Conservation (phyloP, 2,329 filamentous ascomycete genomes). For the Sclerotinia glacialis region DNA sequence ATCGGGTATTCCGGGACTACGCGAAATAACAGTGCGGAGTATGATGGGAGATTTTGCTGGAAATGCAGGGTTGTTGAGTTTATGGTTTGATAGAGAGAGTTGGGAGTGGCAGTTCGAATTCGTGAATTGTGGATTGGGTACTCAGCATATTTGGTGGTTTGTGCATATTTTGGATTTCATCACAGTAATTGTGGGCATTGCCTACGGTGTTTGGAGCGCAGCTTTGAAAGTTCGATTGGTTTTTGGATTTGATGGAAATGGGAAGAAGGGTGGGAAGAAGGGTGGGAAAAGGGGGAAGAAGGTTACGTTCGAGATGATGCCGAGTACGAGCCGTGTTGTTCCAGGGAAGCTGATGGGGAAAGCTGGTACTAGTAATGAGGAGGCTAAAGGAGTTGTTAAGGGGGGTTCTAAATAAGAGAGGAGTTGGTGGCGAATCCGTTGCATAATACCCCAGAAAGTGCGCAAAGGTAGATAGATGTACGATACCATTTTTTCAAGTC, state of each 20-base stretch:
- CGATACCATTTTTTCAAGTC: not conserved
- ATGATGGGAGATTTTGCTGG: constrained; percentile 99
- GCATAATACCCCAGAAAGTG: not conserved
- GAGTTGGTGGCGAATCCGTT: not conserved
- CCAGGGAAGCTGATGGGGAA: not conserved
- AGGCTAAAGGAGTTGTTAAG: not conserved
- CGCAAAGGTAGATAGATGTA: not conserved
- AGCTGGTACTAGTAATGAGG: not conserved
- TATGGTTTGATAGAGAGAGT: constrained; percentile 76
- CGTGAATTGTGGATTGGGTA: constrained; percentile 71
- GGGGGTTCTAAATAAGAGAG: not conserved
- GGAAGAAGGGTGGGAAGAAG: not conserved
- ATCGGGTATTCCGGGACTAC: constrained; percentile 58
- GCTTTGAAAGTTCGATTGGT: not conserved
- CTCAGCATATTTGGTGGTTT: constrained; percentile 92
- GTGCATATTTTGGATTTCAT: constrained; percentile 68
- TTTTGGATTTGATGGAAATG: not conserved
- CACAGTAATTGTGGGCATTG: constrained; percentile 30
- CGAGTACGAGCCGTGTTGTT: not conserved
- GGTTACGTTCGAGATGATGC: constrained; percentile 10
- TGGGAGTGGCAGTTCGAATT: constrained; percentile 85
- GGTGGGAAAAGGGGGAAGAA: constrained; percentile 7
- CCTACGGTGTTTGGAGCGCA: constrained; percentile 20
- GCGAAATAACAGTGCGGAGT: constrained; percentile 90
- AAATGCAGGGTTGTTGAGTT: constrained; percentile 81